Percentiles rank a stretch among this genome's conserved stretches.
Evolutionary conservation across 1,284 basidiomycete genomes (phyloP).

Genomic region (Pisolithus thermaeus): DNA sequence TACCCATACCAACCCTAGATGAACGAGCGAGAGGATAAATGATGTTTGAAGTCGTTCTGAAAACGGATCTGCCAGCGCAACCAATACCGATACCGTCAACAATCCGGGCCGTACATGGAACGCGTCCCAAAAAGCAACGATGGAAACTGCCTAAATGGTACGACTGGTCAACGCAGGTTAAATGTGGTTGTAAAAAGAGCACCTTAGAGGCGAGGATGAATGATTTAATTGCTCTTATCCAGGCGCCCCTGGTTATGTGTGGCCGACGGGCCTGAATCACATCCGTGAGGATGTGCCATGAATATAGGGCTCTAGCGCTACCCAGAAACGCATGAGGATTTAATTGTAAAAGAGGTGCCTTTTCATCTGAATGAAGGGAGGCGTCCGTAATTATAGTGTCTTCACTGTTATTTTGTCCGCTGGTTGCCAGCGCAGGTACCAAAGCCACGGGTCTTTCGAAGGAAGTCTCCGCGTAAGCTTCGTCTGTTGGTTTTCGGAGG

Average conservation of each 20-base stretch:
- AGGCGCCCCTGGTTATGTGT: constrained; percentile 12
- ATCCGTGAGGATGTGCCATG: constrained; percentile 5
- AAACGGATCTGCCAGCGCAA: constrained; percentile 43
- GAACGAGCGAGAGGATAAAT: constrained; percentile 33
- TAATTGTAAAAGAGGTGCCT: constrained; percentile 13
- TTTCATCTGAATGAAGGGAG: constrained; percentile 7
- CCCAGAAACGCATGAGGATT: constrained; percentile 5
- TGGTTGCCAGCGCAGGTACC: constrained; percentile 11
- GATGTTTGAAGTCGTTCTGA: constrained; percentile 36
- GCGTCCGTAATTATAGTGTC: background rate
- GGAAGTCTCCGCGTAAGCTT: constrained; percentile 9
- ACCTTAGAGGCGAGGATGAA: constrained; percentile 46
- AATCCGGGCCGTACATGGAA: constrained; percentile 22
- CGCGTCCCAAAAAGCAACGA: constrained; percentile 16
- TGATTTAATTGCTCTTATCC: constrained; percentile 34
- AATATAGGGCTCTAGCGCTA: background rate
- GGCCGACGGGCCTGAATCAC: constrained; percentile 9
- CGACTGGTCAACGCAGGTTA: constrained; percentile 27
- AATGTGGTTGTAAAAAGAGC: constrained; percentile 3
- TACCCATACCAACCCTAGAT: constrained; percentile 28
- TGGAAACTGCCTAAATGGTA: constrained; percentile 20
- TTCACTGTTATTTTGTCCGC: constrained; percentile 4
- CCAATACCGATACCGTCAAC: constrained; percentile 29
- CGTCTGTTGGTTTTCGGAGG: constrained; percentile 12
- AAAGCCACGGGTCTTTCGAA: constrained; percentile 12